These are phyloP conservation scores for Hypocrella siamensis DNA, from an alignment of 2,329 filamentous ascomycete genomes.

Conservation along the genomic window DNA sequence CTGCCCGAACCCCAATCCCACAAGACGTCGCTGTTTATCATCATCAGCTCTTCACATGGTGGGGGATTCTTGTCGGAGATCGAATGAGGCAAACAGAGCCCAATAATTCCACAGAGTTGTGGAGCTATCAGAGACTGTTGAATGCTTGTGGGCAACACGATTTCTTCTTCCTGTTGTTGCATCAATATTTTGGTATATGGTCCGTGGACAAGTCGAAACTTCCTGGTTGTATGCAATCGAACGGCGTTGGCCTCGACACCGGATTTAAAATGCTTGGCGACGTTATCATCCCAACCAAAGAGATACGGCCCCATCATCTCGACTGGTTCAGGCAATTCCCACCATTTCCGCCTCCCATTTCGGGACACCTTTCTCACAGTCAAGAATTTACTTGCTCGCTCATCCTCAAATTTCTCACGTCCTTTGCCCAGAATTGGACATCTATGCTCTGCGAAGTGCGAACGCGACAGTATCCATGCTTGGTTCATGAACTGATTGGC, in stretches of 20 bases:
- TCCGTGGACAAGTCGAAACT: conserved; percentile 21
- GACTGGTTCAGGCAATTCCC: conserved; percentile 1
- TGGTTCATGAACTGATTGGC: conserved; percentile 10
- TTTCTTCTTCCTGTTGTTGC: conserved; percentile 46
- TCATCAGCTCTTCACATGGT: too few species aligned
- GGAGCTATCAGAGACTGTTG: conserved; percentile 36
- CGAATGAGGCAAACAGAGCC: too few species aligned
- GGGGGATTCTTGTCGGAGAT: too few species aligned
- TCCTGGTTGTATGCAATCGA: conserved; percentile 9
- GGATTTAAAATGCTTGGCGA: not conserved
- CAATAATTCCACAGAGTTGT: too few species aligned
- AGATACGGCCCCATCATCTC: not conserved
- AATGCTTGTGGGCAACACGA: conserved; percentile 42
- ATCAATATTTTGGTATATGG: conserved; percentile 49
- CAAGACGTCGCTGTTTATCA: too few species aligned
- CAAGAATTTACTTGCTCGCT: not conserved
- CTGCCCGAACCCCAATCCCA: too few species aligned
- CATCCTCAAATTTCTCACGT: conserved; percentile 10
- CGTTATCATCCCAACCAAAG: not conserved
- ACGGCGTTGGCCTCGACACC: conserved; percentile 6
- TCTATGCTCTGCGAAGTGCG: conserved; percentile 4
- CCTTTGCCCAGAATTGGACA: conserved; percentile 10
- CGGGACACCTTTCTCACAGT: not conserved
- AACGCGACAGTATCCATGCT: conserved; percentile 12
- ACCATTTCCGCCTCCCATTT: not conserved